A percentile compares a stretch with the other conserved stretches of the same genome.
Conservation (phyloP, 2,329 filamentous ascomycete genomes). For the Arthroderma uncinatum region DNA sequence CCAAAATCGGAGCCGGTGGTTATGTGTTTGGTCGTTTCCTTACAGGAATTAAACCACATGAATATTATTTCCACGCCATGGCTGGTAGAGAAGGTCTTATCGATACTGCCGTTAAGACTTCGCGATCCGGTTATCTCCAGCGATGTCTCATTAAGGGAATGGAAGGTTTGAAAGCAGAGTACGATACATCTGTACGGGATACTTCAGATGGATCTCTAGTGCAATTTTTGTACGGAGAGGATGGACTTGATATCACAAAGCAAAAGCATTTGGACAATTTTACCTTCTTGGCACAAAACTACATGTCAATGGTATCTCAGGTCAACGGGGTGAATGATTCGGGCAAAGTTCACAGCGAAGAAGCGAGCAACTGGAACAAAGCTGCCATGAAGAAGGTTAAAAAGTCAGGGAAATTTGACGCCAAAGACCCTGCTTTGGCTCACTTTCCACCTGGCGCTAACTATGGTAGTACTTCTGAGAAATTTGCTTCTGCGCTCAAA, state of each 20-base stretch:
- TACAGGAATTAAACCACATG: slow-evolving; percentile 91
- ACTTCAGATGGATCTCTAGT: slow-evolving; percentile 77
- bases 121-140: slow-evolving; percentile 90
- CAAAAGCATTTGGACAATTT: slow-evolving; percentile 86
- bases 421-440: slow-evolving; percentile 64
- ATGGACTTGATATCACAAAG: slow-evolving; percentile 87
- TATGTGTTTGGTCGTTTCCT: slow-evolving; percentile 95
- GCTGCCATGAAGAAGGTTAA: slow-evolving; percentile 65
- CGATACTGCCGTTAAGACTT: slow-evolving; percentile 97
- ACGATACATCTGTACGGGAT: slow-evolving; percentile 88
- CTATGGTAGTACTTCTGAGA: slow-evolving; percentile 74
- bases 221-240: slow-evolving; percentile 94
- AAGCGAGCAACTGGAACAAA: slow-evolving; percentile 51
- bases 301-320: slow-evolving; percentile 65
- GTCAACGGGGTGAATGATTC: slow-evolving; percentile 54
- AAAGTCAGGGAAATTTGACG: slow-evolving; percentile 57
- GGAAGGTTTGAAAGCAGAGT: slow-evolving; percentile 84
- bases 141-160: slow-evolving; percentile 97
- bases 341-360: slow-evolving; percentile 52
- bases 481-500: slow-evolving; percentile 61
- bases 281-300: slow-evolving; percentile 78
- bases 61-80: slow-evolving; percentile 99
- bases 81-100: slow-evolving; percentile 95
- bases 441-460: slow-evolving; percentile 64
- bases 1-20: slow-evolving; percentile 75